Base-by-base conservation (phyloP, 2,329 filamentous ascomycete species). In the Pyrenochaeta sp. region DNA sequence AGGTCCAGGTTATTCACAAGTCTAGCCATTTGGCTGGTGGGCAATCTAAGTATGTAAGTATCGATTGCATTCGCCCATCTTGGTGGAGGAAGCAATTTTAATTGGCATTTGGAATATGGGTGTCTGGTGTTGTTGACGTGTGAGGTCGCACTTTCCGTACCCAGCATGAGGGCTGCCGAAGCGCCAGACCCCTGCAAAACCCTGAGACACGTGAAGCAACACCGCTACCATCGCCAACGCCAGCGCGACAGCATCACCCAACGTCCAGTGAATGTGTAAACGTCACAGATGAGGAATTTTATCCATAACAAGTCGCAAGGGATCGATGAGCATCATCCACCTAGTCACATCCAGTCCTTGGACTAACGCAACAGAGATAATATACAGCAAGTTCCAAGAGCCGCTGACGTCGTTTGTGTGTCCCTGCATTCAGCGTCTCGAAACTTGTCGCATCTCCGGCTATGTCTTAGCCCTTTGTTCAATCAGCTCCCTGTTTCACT, bases 401-500 rank as follows among this genome's bases (percentile, higher is more conserved):
- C 62, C 69, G 64, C 67, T 72, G 70, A 73, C 69, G 70, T 72
- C 58, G 64, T 44, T 57, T 19, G 19, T 19, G 61, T 40, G 64
- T 64, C 59, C 60, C 61, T 68, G 67, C 65, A 42, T 48, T 28
- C 32, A 19, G 45, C 42, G 56, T 62, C 59, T 58, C 48, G 55
- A 27, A 48, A 34, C 49, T 39, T 56, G 58, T 61, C 50, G 58
- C 58, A 64, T 28, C 19, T 54, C 19, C 46, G 50, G 43, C 47
- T 46, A 49, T 58, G 63, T 65, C 42, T 62, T 66, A 39, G 61
- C 36, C 44, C 43, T 28, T 58, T 53, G 50, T 52, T 43, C 48
- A 53, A 47, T 48, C 37, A 13, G 24, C 5, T 22, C 44, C 32
- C 12, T 9, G 27, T 24, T 37, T 19, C 48, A 44, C 43, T 40